Conservation (phyloP, 306 rosid genomes). For the Mimosa pudica region DNA sequence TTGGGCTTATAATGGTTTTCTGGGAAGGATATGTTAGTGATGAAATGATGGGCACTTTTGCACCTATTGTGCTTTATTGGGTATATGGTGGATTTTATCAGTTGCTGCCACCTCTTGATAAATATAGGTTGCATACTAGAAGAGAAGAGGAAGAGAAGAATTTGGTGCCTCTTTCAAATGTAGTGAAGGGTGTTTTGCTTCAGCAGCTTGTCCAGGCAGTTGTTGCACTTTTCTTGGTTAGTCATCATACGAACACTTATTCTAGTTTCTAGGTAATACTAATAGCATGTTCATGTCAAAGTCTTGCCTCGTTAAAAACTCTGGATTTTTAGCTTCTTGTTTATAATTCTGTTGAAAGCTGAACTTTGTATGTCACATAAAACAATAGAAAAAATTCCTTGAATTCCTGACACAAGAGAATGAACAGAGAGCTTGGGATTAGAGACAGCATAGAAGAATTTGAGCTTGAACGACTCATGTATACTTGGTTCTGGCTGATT, state of each 20-base stretch:
- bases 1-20: constrained; percentile 54
- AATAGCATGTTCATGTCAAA: not conserved
- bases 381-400: constrained; percentile 3
- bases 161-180: constrained; percentile 62
- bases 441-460: not conserved
- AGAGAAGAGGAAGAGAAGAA: constrained; percentile 71
- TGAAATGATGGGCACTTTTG: constrained; percentile 85
- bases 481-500: not conserved
- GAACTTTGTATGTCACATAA: not conserved
- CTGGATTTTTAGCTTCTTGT: not conserved
- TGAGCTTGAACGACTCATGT: not conserved
- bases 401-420: constrained; percentile 7
- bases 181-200: constrained; percentile 80
- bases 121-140: constrained; percentile 67
- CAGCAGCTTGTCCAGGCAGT: constrained; percentile 85
- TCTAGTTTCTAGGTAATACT: not conserved
- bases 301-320: constrained; percentile 1
- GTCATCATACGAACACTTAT: constrained; percentile 24
- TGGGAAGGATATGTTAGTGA: constrained; percentile 87
- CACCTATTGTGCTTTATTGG: constrained; percentile 91
- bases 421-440: not conserved
- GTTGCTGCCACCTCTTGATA: constrained; percentile 67
- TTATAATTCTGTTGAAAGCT: constrained; percentile 8
- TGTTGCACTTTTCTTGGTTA: constrained; percentile 78
- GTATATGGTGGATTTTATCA: constrained; percentile 79